A percentile compares a stretch with the other conserved stretches of the same genome.
phyloP scores from a whole-genome alignment of 2,329 filamentous ascomycete species.

The Gyromitra esculenta region DNA sequence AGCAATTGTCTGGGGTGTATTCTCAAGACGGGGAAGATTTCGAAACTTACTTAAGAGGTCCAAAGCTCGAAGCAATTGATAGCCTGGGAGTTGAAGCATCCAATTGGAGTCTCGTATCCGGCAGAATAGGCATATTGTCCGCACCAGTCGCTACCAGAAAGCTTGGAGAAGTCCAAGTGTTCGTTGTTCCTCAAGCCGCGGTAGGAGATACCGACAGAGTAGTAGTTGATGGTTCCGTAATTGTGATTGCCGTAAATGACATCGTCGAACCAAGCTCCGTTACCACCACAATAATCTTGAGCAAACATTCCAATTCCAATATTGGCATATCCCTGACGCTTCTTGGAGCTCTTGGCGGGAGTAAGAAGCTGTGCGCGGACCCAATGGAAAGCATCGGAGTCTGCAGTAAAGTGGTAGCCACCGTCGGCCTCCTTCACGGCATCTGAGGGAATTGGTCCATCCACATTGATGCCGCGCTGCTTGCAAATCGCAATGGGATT shows the following conservation, averaged over 20 bases:
- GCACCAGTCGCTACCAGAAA: background rate
- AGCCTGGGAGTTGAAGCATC: slow-evolving; percentile 20
- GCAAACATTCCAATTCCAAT: slow-evolving; percentile 35
- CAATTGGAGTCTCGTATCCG: background rate
- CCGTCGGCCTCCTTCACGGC: background rate
- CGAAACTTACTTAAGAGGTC: slow-evolving; percentile 7
- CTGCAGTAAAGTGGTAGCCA: background rate
- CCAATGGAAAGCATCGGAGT: slow-evolving; percentile 19
- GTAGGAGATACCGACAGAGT: slow-evolving; percentile 26
- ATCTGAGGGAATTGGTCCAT: slow-evolving; percentile 5
- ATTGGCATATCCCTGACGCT: slow-evolving; percentile 8
- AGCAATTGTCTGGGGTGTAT: background rate
- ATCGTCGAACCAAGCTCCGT: slow-evolving; percentile 25
- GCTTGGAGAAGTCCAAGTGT: slow-evolving; percentile 30
- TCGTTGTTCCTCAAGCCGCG: slow-evolving; percentile 27
- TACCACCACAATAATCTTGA: background rate
- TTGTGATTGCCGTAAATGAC: slow-evolving; percentile 9
- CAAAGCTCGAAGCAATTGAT: slow-evolving; percentile 35
- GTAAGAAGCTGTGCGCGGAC: background rate
- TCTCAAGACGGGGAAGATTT: no score
- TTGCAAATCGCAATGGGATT: slow-evolving; percentile 5
- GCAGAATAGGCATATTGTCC: slow-evolving; percentile 14
- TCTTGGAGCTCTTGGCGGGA: background rate
- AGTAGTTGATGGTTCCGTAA: background rate
- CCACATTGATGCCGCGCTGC: slow-evolving; percentile 3